A percentile compares a stretch with the other conserved stretches of the same genome.
Conservation (phyloP, 2,329 filamentous ascomycete species). For the Neoascochyta sp. region DNA sequence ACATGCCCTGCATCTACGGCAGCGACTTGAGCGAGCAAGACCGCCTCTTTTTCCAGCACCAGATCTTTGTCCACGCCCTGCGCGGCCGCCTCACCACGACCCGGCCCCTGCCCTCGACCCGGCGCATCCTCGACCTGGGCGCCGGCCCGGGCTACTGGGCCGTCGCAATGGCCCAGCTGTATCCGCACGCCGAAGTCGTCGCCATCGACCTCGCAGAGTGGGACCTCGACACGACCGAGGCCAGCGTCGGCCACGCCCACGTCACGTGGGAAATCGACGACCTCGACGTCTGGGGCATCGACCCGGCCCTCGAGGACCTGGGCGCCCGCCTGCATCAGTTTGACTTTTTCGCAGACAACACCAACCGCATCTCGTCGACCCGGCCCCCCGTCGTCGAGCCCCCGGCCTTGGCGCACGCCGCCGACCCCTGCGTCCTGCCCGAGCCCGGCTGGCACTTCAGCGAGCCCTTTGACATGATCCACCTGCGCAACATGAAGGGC, state of each 20-base stretch:
- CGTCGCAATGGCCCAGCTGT: slow-evolving; percentile 44
- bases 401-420: slow-evolving; percentile 18
- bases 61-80: slow-evolving; percentile 53
- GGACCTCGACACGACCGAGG: slow-evolving; percentile 49
- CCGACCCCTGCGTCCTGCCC: slow-evolving; percentile 20
- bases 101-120: slow-evolving; percentile 19
- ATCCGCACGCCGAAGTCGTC: slow-evolving; percentile 47
- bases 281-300: slow-evolving; percentile 34
- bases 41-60: slow-evolving; percentile 59
- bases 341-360: slow-evolving; percentile 22
- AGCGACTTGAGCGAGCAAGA: slow-evolving; percentile 60
- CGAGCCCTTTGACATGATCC: slow-evolving; percentile 49
- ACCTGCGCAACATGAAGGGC: slow-evolving; percentile 48
- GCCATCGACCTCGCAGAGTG: slow-evolving; percentile 49
- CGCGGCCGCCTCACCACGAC: slow-evolving; percentile 38
- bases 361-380: slow-evolving; percentile 14
- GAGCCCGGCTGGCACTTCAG: slow-evolving; percentile 47
- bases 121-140: slow-evolving; percentile 42
- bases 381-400: slow-evolving; percentile 15
- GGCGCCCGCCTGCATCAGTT: slow-evolving; percentile 18
- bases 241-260: slow-evolving; percentile 22
- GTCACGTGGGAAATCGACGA: slow-evolving; percentile 40
- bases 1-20: slow-evolving; percentile 54
- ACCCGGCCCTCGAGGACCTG: slow-evolving; percentile 26
- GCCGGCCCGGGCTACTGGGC: slow-evolving; percentile 52